These are phyloP conservation scores for Calcarisporium arbuscula DNA, from an alignment of 2,329 filamentous ascomycete genomes.

Conservation along the genomic window DNA sequence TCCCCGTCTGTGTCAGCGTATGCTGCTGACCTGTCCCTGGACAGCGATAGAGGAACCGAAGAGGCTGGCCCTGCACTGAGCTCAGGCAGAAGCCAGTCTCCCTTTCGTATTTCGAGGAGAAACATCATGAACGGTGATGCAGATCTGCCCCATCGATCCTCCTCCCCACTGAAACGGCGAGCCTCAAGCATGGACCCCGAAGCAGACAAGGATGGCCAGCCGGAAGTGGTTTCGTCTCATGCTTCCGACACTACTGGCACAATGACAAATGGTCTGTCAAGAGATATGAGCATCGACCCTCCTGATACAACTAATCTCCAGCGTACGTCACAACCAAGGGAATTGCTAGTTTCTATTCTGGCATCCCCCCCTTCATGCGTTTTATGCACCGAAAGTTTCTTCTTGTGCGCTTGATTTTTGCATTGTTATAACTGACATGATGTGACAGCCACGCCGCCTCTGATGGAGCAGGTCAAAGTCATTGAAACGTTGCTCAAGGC, in stretches of 20 bases:
- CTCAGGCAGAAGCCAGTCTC: constrained; percentile 43
- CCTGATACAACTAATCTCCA: constrained; percentile 20
- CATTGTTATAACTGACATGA: constrained; percentile 3
- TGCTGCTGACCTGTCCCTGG: constrained; percentile 50
- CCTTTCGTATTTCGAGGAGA: constrained; percentile 43
- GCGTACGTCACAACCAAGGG: constrained; percentile 2
- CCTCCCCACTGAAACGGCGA: constrained; percentile 58
- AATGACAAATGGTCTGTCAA: constrained; percentile 18
- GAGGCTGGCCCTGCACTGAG: constrained; percentile 35
- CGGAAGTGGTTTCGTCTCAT: constrained; percentile 36
- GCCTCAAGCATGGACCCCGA: constrained; percentile 57
- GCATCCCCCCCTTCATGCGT: not conserved
- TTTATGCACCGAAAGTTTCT: not conserved
- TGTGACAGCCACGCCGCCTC: constrained; percentile 27
- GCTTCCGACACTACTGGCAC: constrained; percentile 14
- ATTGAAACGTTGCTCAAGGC: constrained; percentile 58
- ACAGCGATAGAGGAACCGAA: constrained; percentile 46
- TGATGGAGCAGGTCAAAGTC: constrained; percentile 60
- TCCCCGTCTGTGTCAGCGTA: constrained; percentile 50
- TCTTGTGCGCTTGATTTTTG: constrained; percentile 4
- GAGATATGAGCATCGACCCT: constrained; percentile 36
- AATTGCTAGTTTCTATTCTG: too few relatives aligned
- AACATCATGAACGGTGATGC: constrained; percentile 55
- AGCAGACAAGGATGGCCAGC: constrained; percentile 34
- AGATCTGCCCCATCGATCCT: constrained; percentile 53